Evolutionary conservation across 768 basidiomycete species (phyloP).

Genomic region (Dioszegia aurantiaca): DNA sequence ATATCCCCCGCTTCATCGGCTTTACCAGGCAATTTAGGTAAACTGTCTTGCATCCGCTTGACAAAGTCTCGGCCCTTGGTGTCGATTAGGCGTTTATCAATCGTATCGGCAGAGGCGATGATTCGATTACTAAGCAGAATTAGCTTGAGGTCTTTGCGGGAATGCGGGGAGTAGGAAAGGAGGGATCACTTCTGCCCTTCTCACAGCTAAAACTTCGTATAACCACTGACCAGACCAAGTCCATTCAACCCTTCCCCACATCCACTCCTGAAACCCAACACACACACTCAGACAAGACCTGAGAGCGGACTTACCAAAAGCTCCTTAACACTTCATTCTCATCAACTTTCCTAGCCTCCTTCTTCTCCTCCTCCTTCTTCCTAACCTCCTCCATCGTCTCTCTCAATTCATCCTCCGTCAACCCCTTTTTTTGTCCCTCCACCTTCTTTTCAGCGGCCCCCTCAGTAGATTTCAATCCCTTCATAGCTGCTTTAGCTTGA

Average conservation of each 20-base stretch:
- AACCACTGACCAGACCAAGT: too few species aligned
- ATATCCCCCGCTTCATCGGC: slow-evolving; percentile 54
- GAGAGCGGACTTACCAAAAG: slow-evolving; percentile 61
- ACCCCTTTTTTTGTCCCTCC: slow-evolving; percentile 62
- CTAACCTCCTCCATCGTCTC: slow-evolving; percentile 58
- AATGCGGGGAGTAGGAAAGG: too few species aligned
- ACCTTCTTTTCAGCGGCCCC: slow-evolving; percentile 54
- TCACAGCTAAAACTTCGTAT: too few species aligned
- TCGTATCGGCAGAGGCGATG: slow-evolving; percentile 72
- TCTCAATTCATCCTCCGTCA: slow-evolving; percentile 78
- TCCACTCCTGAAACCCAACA: too few species aligned
- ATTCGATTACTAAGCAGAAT: slow-evolving; percentile 68
- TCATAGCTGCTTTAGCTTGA: slow-evolving; percentile 87
- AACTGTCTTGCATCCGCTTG: slow-evolving; percentile 66
- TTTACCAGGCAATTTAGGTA: slow-evolving; percentile 66
- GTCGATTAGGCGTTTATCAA: slow-evolving; percentile 81
- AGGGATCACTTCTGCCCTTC: too few species aligned
- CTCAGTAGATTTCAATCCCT: slow-evolving; percentile 67
- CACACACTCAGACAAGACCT: too few species aligned
- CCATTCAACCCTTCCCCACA: too few species aligned
- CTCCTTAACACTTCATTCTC: slow-evolving; percentile 73
- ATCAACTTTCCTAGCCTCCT: slow-evolving; percentile 62
- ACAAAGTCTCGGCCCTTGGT: slow-evolving; percentile 87
- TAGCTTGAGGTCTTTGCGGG: too few species aligned
- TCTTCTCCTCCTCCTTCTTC: slow-evolving; percentile 61